Percentiles rank a stretch among this genome's conserved stretches.
phyloP scores from a whole-genome alignment of 2,329 filamentous ascomycete species.

The Chaetomium sp. region DNA sequence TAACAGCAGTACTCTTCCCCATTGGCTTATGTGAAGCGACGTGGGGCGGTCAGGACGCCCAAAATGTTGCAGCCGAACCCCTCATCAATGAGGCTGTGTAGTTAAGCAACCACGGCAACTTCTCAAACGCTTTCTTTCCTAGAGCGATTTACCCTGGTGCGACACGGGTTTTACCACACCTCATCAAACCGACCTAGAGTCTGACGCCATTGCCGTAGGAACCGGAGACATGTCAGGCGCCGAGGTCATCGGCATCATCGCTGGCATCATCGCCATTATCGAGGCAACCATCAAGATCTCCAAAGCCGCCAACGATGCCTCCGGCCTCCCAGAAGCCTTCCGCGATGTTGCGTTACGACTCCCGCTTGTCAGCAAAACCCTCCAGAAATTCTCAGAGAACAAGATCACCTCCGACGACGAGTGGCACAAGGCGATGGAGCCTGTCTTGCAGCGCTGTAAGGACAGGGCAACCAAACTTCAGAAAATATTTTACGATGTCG shows the following conservation, averaged over 20 bases:
- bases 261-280: conserved; percentile 6
- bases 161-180: background rate
- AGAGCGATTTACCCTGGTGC: background rate
- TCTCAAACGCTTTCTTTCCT: background rate
- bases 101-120: background rate
- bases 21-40: background rate
- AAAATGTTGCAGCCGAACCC: background rate
- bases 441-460: background rate
- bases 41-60: background rate
- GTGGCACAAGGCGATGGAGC: background rate
- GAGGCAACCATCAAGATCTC: conserved; percentile 3
- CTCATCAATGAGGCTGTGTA: background rate
- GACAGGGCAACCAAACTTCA: background rate
- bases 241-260: conserved; percentile 8
- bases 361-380: conserved; percentile 1
- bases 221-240: conserved; percentile 5
- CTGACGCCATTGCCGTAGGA: background rate
- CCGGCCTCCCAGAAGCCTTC: conserved; percentile 6
- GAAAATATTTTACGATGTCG: background rate
- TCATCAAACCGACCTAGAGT: background rate
- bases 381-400: background rate
- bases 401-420: background rate
- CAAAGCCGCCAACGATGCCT: conserved; percentile 5
- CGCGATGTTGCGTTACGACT: conserved; percentile 2
- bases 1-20: background rate